Evolutionary conservation across 805 yeast species (phyloP), one percentile per base, ranked within the genome.

Genomic region (Wickerhamomyces hampshirensis): DNA sequence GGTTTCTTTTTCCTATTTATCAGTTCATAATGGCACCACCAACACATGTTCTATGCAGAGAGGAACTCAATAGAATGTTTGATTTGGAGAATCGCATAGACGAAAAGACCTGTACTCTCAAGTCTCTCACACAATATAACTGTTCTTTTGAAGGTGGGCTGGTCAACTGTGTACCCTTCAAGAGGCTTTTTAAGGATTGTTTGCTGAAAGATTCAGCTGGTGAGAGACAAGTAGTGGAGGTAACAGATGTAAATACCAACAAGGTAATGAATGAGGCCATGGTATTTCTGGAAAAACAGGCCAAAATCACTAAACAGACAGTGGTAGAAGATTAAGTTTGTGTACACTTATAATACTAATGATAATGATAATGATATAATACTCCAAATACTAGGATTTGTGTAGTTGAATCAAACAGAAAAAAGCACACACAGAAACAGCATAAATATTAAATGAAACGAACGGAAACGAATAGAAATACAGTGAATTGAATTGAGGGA

Each of bases 11-110:
- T n/a, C n/a, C n/a, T n/a, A n/a, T n/a, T n/a, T n/a, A n/a, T n/a
- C n/a, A n/a, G n/a, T n/a, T n/a, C n/a, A 27, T 21, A 15, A 71
- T 71, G 77, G 75, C 76, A 0, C 77, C 76, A 2, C 68, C 72
- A 8, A 59, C 73, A n/a, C 73, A 73, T 0, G 64, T 71, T 3
- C 63, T 66, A 33, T 46, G 60, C 3, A 39, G 58, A 19, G 65
- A 59, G 3, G 74, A 69, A 34, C 54, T 64, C 16, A 47, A 47
- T 29, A 41, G 39, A 15, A 35, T 43, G 26, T 56, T 46, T 26
- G 55, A 55, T 6, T 51, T 46, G 5, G 35, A 41, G 3, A 24
- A 26, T 17, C 30, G 23, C n/a, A n/a, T 36, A 2, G 42, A 46
- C 18, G 34, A 36, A 15, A 38, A 28, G 10, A 37, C 45, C 14